phyloP scores from a whole-genome alignment of 345 rosid genomes.

The Conringia planisiliqua region DNA sequence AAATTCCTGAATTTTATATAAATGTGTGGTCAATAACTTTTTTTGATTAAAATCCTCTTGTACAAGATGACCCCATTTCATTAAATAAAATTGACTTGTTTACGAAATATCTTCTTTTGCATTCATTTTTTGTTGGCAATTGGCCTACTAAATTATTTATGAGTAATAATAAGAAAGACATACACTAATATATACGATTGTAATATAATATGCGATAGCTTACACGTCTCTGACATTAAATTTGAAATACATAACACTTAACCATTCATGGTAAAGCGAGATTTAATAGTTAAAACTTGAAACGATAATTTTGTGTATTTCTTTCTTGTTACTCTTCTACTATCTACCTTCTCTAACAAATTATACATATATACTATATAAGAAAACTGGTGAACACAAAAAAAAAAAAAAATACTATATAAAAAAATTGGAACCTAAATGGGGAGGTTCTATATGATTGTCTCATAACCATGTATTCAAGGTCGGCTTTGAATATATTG shows the following conservation, averaged over 20 bases:
- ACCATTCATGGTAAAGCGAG: background rate
- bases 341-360: background rate
- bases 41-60: background rate
- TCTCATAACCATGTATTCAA: too few species aligned
- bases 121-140: background rate
- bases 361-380: background rate
- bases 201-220: background rate
- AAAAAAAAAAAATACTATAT: too few species aligned
- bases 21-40: background rate
- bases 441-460: too few species aligned
- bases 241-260: background rate
- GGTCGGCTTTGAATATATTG: too few species aligned
- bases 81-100: background rate
- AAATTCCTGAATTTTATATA: background rate
- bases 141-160: background rate
- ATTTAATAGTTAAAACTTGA: background rate
- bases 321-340: background rate
- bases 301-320: background rate
- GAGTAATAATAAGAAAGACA: background rate
- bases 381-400: too few species aligned
- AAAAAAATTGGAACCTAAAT: too few species aligned
- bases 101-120: background rate
- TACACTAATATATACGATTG: background rate
- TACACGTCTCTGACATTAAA: background rate
- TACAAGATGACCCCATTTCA: background rate